phyloP scores from a whole-genome alignment of 495 filamentous ascomycete genomes.

The Lepidopterella palustris region DNA sequence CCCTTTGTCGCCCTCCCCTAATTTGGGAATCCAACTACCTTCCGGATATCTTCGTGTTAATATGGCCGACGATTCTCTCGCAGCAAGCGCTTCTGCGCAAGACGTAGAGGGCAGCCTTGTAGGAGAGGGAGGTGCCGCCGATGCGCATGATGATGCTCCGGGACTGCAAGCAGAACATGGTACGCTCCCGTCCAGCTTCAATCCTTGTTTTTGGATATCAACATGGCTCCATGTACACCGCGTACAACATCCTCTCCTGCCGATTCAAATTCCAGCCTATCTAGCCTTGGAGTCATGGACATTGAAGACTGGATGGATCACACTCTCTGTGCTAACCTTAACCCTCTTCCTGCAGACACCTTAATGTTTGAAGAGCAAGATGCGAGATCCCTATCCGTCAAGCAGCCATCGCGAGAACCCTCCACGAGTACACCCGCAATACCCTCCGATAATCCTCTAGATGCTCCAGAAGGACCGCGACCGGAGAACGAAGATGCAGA shows the following conservation, averaged over 20 bases:
- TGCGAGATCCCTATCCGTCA: slow-evolving; percentile 5
- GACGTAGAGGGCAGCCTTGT: slow-evolving; percentile 3
- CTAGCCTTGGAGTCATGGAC: too few relatives aligned
- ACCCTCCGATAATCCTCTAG: slow-evolving; percentile 73
- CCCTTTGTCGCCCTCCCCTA: slow-evolving; percentile 2
- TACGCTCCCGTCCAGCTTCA: slow-evolving; percentile 4
- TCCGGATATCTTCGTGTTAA: not conserved
- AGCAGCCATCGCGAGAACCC: slow-evolving; percentile 44
- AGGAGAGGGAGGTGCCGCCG: slow-evolving; percentile 16
- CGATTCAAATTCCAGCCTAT: too few relatives aligned
- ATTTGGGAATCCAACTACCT: not conserved
- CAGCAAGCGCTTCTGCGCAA: slow-evolving; percentile 12
- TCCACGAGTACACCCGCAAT: slow-evolving; percentile 45
- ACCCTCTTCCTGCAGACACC: slow-evolving; percentile 23
- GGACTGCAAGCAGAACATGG: slow-evolving; percentile 16
- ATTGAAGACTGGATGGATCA: too few relatives aligned
- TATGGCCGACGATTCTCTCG: slow-evolving; percentile 19
- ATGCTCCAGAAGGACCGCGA: slow-evolving; percentile 73
- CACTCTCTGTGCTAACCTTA: not conserved
- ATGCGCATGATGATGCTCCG: not conserved
- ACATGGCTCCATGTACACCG: not conserved
- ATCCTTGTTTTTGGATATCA: not conserved
- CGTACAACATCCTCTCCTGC: too few relatives aligned
- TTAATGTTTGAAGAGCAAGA: slow-evolving; percentile 45
- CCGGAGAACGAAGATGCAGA: slow-evolving; percentile 57